phyloP scores from a whole-genome alignment of 1,284 basidiomycete species.

The Sporisorium exsertum region DNA sequence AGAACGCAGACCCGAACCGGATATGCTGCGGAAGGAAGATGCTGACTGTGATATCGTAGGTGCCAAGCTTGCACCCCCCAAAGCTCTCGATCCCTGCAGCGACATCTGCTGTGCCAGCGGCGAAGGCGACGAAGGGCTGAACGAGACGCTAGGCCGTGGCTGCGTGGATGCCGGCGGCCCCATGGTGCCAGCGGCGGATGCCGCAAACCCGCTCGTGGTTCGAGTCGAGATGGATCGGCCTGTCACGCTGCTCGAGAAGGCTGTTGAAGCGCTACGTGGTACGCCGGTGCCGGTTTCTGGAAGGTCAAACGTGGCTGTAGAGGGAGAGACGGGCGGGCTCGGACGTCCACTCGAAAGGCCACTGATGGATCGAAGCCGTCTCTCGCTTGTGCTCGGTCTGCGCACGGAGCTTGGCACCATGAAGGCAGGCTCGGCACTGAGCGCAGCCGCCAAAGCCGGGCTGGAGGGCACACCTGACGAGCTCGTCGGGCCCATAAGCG shows the following conservation, averaged over 20 bases:
- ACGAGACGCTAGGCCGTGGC: slow-evolving; percentile 45
- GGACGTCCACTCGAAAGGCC: slow-evolving; percentile 29
- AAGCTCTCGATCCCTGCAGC: slow-evolving; percentile 18
- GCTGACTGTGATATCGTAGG: slow-evolving; percentile 13
- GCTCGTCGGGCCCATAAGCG: slow-evolving; percentile 15
- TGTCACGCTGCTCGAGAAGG: slow-evolving; percentile 7
- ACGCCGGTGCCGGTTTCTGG: slow-evolving; percentile 22
- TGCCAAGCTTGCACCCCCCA: slow-evolving; percentile 10
- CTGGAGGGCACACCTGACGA: slow-evolving; percentile 36
- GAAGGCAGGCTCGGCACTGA: slow-evolving; percentile 54
- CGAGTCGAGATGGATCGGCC: slow-evolving; percentile 22
- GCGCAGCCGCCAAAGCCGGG: slow-evolving; percentile 45
- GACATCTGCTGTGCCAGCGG: slow-evolving; percentile 57
- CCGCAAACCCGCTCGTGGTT: slow-evolving; percentile 27
- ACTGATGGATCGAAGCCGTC: slow-evolving; percentile 41
- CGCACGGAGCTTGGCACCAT: slow-evolving; percentile 41
- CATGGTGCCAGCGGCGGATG: slow-evolving; percentile 3
- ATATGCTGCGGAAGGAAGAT: slow-evolving; percentile 31
- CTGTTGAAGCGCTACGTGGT: slow-evolving; percentile 26
- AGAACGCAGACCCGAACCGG: slow-evolving; percentile 39
- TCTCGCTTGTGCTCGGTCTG: slow-evolving; percentile 44
- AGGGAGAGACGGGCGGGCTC: slow-evolving; percentile 36
- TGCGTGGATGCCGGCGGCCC: slow-evolving; percentile 15
- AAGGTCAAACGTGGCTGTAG: slow-evolving; percentile 20
- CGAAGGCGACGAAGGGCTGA: slow-evolving; percentile 57